Evolutionary conservation across 2,329 filamentous ascomycete genomes (phyloP).

Genomic region (Calonectria hawksworthii): DNA sequence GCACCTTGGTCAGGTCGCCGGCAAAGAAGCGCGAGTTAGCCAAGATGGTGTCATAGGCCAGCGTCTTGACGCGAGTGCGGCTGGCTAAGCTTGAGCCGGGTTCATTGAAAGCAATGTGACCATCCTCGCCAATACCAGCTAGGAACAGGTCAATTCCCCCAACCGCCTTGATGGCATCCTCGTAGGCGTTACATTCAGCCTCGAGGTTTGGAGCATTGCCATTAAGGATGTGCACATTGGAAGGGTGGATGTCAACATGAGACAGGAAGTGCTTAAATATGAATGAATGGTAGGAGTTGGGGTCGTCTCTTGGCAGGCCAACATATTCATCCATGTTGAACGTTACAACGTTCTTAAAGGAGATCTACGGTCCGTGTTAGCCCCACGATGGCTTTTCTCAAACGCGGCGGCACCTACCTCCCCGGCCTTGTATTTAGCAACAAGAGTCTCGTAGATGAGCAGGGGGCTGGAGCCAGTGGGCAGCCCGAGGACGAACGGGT

Average conservation of each 20-base stretch:
- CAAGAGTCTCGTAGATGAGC: slow-evolving; percentile 82
- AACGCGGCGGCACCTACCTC: slow-evolving; percentile 54
- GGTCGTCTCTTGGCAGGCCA: slow-evolving; percentile 84
- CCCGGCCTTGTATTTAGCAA: slow-evolving; percentile 78
- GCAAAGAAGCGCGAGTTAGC: slow-evolving; percentile 89
- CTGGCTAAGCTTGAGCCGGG: slow-evolving; percentile 84
- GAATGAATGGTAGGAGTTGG: slow-evolving; percentile 90
- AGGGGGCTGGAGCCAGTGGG: slow-evolving; percentile 88
- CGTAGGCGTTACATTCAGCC: slow-evolving; percentile 83
- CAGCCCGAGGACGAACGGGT: slow-evolving; percentile 86
- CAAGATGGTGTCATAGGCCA: slow-evolving; percentile 88
- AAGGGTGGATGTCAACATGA: slow-evolving; percentile 83
- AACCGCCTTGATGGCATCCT: slow-evolving; percentile 79
- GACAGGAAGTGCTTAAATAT: slow-evolving; percentile 96
- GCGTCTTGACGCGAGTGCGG: slow-evolving; percentile 86
- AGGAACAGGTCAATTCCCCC: slow-evolving; percentile 91
- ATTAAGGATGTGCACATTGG: slow-evolving; percentile 87
- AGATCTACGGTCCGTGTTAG: slow-evolving; percentile 66
- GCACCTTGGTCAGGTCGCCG: slow-evolving; percentile 80
- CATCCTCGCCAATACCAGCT: slow-evolving; percentile 87
- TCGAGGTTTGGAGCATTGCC: slow-evolving; percentile 83
- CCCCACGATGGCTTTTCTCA: background rate
- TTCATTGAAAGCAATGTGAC: slow-evolving; percentile 93
- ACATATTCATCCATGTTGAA: slow-evolving; percentile 98
- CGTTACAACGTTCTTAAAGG: slow-evolving; percentile 89